Evolutionary conservation across 2,329 filamentous ascomycete species (phyloP).

Genomic region (Coniochaeta sp.): DNA sequence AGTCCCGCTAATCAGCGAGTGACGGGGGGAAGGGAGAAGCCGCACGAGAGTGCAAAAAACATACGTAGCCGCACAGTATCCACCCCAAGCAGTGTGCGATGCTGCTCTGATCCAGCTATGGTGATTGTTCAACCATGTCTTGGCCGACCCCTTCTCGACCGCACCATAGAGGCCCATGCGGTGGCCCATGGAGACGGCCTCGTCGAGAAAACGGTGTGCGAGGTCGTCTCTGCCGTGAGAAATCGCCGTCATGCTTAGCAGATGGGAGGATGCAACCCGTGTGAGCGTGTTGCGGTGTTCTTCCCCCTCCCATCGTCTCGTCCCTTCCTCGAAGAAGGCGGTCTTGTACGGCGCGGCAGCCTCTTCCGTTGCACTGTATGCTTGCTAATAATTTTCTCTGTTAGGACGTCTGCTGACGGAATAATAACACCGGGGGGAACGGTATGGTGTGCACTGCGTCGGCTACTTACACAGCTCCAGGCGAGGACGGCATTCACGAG

Average conservation of each 20-base stretch:
- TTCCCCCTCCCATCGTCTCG: not conserved
- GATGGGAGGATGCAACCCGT: not conserved
- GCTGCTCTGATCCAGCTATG: not conserved
- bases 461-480: not conserved
- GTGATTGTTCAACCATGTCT: not conserved
- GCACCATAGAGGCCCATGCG: not conserved
- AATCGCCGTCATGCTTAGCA: not conserved
- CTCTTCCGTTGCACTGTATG: not conserved
- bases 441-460: not conserved
- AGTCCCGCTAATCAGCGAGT: not conserved
- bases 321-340: not conserved
- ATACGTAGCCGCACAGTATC: not conserved
- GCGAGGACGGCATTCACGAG: not conserved
- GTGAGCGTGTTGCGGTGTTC: constrained; percentile 1
- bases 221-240: not conserved
- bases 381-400: not conserved
- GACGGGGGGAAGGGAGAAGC: not conserved
- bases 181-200: not conserved
- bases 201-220: not conserved
- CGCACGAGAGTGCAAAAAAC: not conserved
- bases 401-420: not conserved
- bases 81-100: not conserved
- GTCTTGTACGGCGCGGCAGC: not conserved
- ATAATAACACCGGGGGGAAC: too few relatives aligned
- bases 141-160: not conserved